Evolutionary conservation across 2,329 filamentous ascomycete genomes (phyloP), one percentile per base, ranked within the genome.

Genomic region (Apiospora sp.): DNA sequence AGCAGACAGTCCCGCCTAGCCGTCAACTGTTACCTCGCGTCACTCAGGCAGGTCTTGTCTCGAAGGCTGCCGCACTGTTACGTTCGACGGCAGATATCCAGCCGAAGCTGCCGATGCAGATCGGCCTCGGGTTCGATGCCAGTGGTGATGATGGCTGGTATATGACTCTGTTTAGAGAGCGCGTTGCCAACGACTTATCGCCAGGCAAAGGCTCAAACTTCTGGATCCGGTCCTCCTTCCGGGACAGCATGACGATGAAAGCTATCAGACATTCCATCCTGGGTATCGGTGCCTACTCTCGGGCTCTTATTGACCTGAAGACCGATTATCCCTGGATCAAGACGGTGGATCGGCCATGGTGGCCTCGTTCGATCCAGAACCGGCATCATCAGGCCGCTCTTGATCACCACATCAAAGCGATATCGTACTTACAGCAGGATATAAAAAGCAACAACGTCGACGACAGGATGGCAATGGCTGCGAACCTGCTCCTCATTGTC

Each of bases 401-500:
- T 12, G 71, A 73, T n/a, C 77, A 79, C 72, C 76, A 79, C 46
- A 72, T 74, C 44, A 77, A 77, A 72, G 78, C 78, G 0, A 74
- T 79, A 34, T 74, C 73, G 8, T 73, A 75, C 44, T 67, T 79
- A 13, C 74, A 75, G 27, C 74, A 75, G 30, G 75, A 77, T 12
- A 78, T 79, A 16, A 43, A 71, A n/a, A 67, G 67, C 19, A 76
- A 75, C 64, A 74, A 75, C 14, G 71, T 76, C 64, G 77, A 78
- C 67, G 72, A 74, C 22, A 75, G 76, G 22, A 68, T 74, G 6
- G 76, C 77, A 6, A 77, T 79, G 77, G 74, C 75, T 14, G 77
- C 76, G 3, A 79, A 78, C 5, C 72, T 79, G 2, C 73, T 79
- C 44, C 79, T 79, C 68, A 79, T 79, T 19, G 76, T 78, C 4